Evolutionary conservation across 345 rosid species (phyloP), one percentile per base, ranked within the genome.

Genomic region (Acer yangbiense): DNA sequence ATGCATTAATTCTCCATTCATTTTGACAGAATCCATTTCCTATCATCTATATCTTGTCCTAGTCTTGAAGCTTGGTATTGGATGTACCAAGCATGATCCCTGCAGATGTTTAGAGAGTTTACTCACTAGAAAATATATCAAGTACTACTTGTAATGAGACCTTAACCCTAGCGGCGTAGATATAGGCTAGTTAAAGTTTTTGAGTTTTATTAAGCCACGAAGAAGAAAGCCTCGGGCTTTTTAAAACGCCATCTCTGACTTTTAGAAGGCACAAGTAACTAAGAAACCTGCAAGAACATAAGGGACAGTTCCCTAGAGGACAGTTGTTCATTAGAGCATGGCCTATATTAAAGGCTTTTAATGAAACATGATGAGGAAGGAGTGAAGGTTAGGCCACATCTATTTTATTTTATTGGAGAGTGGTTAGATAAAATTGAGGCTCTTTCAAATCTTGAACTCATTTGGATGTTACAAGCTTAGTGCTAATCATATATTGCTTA

Each of bases 271-370:
- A n/a, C 1, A 25, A 35, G 35, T 35, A 35, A 32, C 29, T 60
- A 58, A 21, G 14, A 14, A 43, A 20, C 21, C 58, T 73, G 55
- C 58, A 7, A 35, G 23, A 62, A 32, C 43, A 17, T 61, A 23
- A 58, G 25, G 35, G 55, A 23, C 62, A 43, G 76, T 44, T 43
- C 23, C 54, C 12, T n/a, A 20, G 66, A 58, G 50, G 52, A 72
- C 66, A 58, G 32, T 58, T 35, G 65, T 60, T 61, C 13, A 18
- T 73, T 12, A 73, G 46, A 62, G 48, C 63, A 65, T 74, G 21
- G 43, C 39, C 27, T 65, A 18, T 65, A 6, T 20, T 27, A 7
- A 20, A 66, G 52, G 78, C 20, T 54, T 75, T 75, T 11, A 9
- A 65, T 6, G 17, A 32, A 52, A 55, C 63, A 52, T 44, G 52